Conservation (phyloP, 2,329 filamentous ascomycete genomes). For the Venturia pyrina region DNA sequence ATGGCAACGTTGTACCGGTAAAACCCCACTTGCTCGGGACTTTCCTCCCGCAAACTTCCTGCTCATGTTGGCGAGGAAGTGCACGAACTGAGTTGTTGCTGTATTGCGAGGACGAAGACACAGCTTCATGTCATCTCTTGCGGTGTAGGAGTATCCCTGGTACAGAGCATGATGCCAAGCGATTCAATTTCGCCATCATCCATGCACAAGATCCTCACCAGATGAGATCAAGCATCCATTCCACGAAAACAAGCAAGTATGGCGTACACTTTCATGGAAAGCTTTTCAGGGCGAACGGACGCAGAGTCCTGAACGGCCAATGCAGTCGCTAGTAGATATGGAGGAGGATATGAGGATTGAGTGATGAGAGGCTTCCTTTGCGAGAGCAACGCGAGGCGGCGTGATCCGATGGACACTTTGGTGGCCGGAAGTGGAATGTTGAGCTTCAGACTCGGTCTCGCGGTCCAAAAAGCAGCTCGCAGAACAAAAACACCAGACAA, state of each 20-base stretch:
- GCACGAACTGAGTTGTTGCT: no score
- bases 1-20: no score
- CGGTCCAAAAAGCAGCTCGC: background rate
- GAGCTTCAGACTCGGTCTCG: background rate
- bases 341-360: background rate
- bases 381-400: background rate
- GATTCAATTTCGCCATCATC: background rate
- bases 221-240: background rate
- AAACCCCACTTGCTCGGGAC: no score
- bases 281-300: background rate
- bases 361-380: background rate
- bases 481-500: background rate
- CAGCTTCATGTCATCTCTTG: no score
- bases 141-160: background rate
- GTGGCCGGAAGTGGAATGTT: background rate
- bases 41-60: no score
- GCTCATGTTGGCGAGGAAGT: no score
- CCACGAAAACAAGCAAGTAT: background rate
- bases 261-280: background rate
- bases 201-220: background rate
- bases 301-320: no score
- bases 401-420: background rate
- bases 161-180: background rate
- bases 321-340: no score
- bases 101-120: no score